Base-by-base conservation (phyloP, 805 yeast species). In the Priceomyces melissophilus region DNA sequence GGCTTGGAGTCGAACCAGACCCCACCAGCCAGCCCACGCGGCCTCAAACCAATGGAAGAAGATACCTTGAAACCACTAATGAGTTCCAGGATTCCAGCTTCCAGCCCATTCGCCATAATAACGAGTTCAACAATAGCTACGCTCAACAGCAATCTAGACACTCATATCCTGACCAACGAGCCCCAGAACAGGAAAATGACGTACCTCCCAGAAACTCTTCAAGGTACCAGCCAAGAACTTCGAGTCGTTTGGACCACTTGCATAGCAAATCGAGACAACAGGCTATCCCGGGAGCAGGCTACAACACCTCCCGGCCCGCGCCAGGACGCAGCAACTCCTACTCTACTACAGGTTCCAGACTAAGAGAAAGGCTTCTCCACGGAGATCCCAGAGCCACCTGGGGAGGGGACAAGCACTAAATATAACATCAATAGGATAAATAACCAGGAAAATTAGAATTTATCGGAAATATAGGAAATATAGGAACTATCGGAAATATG, bases 181-280 rank as follows among this genome's bases (percentile, higher is more conserved):
- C 37, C 35, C 30, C 32, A 33, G 37, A 35, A 15, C 35, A 39
- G 16, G 13, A 38, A 23, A 27, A 13, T 31, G 12, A 30, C 36
- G 45, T 16, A 8, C 35, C 20, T 17, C 16, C 30, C 13, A n/a
- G 10, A 13, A 39, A 28, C 30, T 20, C 37, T 17, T 39, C 52
- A 29, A 28, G 50, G 1, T 63, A 65, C 45, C 55, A 61, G 6
- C 60, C 69, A 9, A 51, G 69, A 35, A 52, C 65, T 1, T 54
- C 64, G 15, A 61, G 69, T 37, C 47, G 66, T 28, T 55, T 69
- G 35, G 68, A 62, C 48, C 73, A 65, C 37, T 52, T 69, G 64
- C 61, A 69, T 49, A 61, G 68, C 42, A 60, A 58, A 44, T 64
- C 73, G 7, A 50, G 71, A 16, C 72, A 65, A 44, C 68, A 66